phyloP scores from a whole-genome alignment of 2,329 filamentous ascomycete genomes.

The Alternaria rosae region DNA sequence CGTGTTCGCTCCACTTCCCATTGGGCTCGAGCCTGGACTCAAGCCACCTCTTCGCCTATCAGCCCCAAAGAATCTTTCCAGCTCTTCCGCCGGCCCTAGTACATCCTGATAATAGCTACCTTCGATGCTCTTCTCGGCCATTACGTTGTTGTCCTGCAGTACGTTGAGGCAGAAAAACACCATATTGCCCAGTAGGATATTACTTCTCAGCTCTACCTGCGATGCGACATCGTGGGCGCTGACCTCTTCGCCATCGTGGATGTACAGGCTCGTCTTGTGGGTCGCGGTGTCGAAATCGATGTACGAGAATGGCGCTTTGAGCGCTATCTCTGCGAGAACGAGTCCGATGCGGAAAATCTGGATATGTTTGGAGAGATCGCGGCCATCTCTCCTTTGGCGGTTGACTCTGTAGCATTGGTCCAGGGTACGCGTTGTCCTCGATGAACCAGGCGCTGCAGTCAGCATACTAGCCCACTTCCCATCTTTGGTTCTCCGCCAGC shows the following conservation, averaged over 20 bases:
- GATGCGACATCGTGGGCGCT: conserved; percentile 30
- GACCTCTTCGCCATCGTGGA: conserved; percentile 22
- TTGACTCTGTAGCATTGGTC: conserved; percentile 19
- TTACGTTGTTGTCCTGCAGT: conserved; percentile 24
- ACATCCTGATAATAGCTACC: conserved; percentile 30
- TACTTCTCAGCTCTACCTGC: conserved; percentile 29
- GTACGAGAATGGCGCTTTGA: conserved; percentile 27
- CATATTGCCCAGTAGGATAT: conserved; percentile 32
- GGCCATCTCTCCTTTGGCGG: conserved; percentile 5
- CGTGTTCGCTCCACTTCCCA: conserved; percentile 10
- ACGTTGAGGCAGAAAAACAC: conserved; percentile 32
- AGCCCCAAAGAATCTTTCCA: conserved; percentile 23
- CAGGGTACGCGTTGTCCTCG: conserved; percentile 21
- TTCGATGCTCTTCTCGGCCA: conserved; percentile 29
- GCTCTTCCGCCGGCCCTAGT: conserved; percentile 25
- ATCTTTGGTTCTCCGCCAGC: conserved; percentile 29
- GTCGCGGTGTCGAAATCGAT: conserved; percentile 21
- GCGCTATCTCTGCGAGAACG: conserved; percentile 32
- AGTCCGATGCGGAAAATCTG: conserved; percentile 41
- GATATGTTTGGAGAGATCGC: conserved; percentile 27
- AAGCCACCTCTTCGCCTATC: conserved; percentile 15
- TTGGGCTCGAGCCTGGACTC: conserved; percentile 12
- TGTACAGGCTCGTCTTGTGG: conserved; percentile 19
- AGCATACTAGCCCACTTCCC: conserved; percentile 36
- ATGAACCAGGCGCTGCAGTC: conserved; percentile 22